Evolutionary conservation across 148 eudicot genomes (phyloP), one percentile per base, ranked within the genome.

Genomic region (Oxyria digyna): DNA sequence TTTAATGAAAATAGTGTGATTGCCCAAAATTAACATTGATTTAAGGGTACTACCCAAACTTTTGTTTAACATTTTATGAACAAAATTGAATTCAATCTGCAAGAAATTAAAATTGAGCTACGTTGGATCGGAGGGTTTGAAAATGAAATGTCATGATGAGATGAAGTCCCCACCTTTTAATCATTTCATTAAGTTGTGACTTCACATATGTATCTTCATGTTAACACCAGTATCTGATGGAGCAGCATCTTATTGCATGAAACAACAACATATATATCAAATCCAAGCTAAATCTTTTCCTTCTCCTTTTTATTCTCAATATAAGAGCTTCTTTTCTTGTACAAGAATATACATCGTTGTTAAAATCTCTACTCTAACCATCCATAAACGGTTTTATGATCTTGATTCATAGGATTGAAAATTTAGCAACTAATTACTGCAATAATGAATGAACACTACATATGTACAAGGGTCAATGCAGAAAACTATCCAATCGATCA

Each of bases 101-200:
- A 52, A 54, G 15, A 10, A 38, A 38, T 38, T 38, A 38, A 54
- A 54, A 54, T 54, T 12, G 10, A 13, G 17, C 14, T 43, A 12
- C 21, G 57, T 21, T 18, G 23, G 9, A 13, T 43, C 49, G 15
- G 8, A 49, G 29, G 3, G 9, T 9, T 50, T 50, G 57, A 24
- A 14, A 29, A 17, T 59, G 65, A 59, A 59, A 59, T 31, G 37
- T 59, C 65, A 59, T 59, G 37, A 59, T 59, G 20, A 59, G 38
- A 13, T 59, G 6, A 59, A 59, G 65, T 37, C 65, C 65, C 65
- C 20, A 29, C 65, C 14, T 59, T 59, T 5, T 13, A 15, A 59
- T 29, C 11, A 11, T 3, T 9, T 54, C 31, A 54, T 54, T 54
- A 54, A 23, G 31, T 59, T 59, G 65, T 59, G 33, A 29, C 31